These are phyloP conservation scores for Auriscalpium vulgare DNA, from an alignment of 768 basidiomycete genomes.

Conservation along the genomic window DNA sequence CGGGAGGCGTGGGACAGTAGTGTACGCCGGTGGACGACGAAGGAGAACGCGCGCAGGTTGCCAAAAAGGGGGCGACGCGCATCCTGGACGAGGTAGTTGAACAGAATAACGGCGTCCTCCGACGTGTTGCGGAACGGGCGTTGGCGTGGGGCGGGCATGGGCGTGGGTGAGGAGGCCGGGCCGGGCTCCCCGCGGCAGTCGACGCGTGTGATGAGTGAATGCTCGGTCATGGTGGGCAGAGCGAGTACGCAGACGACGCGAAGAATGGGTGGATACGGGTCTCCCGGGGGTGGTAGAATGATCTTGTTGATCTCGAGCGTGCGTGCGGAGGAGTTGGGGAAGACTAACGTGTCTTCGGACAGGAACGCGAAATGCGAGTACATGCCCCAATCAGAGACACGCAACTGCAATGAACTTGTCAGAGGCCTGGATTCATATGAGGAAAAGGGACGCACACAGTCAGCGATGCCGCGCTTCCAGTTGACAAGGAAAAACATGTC, in stretches of 20 bases:
- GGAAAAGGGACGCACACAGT: slow-evolving; percentile 15
- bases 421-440: background rate
- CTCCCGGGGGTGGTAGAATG: background rate
- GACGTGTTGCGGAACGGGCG: slow-evolving; percentile 19
- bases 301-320: slow-evolving; percentile 17
- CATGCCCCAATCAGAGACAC: slow-evolving; percentile 5
- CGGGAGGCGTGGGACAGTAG: slow-evolving; percentile 8
- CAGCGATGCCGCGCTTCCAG: slow-evolving; percentile 21
- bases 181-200: slow-evolving; percentile 24
- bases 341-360: slow-evolving; percentile 17
- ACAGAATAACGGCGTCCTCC: slow-evolving; percentile 17
- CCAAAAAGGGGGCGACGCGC: background rate
- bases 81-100: slow-evolving; percentile 15
- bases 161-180: slow-evolving; percentile 1
- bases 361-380: slow-evolving; percentile 22
- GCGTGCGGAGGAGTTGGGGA: slow-evolving; percentile 17
- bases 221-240: slow-evolving; percentile 12
- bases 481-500: slow-evolving; percentile 17
- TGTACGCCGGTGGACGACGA: slow-evolving; percentile 18
- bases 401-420: slow-evolving; percentile 1
- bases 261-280: slow-evolving; percentile 1
- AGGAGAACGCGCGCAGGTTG: slow-evolving; percentile 13
- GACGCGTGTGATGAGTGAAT: slow-evolving; percentile 15
- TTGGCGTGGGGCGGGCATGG: background rate
- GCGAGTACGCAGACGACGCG: slow-evolving; percentile 13